Evolutionary conservation across 169 alveolate species (phyloP).

Genomic region (Cryptosporidium canis): DNA sequence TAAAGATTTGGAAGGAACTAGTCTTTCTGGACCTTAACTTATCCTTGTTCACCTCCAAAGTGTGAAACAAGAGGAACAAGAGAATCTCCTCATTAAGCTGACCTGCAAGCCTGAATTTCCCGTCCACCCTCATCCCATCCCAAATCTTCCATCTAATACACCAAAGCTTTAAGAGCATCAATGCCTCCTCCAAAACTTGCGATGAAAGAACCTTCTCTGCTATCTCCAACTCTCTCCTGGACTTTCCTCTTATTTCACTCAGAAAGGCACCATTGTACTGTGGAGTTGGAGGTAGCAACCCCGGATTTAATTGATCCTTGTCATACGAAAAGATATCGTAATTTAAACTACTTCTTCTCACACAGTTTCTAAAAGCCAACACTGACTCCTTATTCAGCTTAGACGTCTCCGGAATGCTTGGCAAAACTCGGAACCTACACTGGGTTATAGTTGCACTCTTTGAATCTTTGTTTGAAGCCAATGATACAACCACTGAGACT

Average conservation of each 20-base stretch:
- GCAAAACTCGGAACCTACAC: constrained; percentile 2
- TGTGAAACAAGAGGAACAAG: not conserved
- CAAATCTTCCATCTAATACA: constrained; percentile 27
- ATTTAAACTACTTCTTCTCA: constrained; percentile 8
- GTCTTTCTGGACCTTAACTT: not conserved
- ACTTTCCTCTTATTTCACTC: not conserved
- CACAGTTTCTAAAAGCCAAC: not conserved
- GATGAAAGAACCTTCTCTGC: not conserved
- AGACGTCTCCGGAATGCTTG: not conserved
- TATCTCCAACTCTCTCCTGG: not conserved
- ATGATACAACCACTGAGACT: not conserved
- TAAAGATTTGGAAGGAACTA: constrained; percentile 25
- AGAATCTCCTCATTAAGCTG: constrained; percentile 15
- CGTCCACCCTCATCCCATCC: not conserved
- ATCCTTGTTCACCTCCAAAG: not conserved
- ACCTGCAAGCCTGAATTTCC: not conserved
- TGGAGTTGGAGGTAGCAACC: constrained; percentile 62
- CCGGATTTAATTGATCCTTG: constrained; percentile 1
- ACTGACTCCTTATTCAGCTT: not conserved
- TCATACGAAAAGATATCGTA: not conserved
- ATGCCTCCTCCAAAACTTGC: not conserved
- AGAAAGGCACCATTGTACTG: constrained; percentile 66
- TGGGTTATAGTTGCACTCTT: not conserved
- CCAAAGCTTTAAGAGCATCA: constrained; percentile 37
- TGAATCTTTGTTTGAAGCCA: not conserved